Base-by-base conservation (phyloP, 1,139 yeast genomes). In the Scheffersomyces insectosa region DNA sequence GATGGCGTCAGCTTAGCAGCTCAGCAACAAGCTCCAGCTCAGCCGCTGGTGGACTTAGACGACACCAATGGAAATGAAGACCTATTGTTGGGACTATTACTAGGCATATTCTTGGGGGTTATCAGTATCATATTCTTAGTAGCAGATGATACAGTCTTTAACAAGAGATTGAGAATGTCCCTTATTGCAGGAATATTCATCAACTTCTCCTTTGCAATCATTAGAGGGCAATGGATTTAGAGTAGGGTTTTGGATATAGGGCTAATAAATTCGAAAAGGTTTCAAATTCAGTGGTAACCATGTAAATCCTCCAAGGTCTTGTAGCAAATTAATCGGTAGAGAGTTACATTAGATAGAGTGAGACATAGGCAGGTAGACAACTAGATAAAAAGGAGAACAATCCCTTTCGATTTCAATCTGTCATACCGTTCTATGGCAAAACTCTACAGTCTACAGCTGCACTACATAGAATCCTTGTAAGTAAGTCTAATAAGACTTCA, bases 101-200 rank as follows among this genome's bases (percentile, higher is more conserved):
- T 83, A 6, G 93, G 95, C 0, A 77, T 82, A 37, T 75, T 81
- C 34, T 63, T 85, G 32, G 95, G 95, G 0, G 77, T 82, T 0
- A 63, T 83, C 37, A 80, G 87, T 11, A 54, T 83, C 20, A 68
- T 85, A 20, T 68, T 85, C 46, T 53, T 84, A 38, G 65, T 77
- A 42, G 72, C 76, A 37, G 86, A 83, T 45, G 81, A 81, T 41
- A 68, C 79, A 1, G 62, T 77, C 23, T 82, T 85, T 55, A 80
- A 73, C 55, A 79, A 75, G 52, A 67, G 80, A 45, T 85, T 83
- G 42, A 75, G 74, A 51, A 78, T 81, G 82, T 78, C 88, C 7
- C 71, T 85, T 2, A 60, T 82, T 41, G 80, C 80, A 6, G 93
- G 93, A 1, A 65, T 84, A 11, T 61, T 79, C 41, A 68, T 81